Evolutionary conservation across 2,329 filamentous ascomycete species (phyloP).

Genomic region (Tolypocladium amazonense): DNA sequence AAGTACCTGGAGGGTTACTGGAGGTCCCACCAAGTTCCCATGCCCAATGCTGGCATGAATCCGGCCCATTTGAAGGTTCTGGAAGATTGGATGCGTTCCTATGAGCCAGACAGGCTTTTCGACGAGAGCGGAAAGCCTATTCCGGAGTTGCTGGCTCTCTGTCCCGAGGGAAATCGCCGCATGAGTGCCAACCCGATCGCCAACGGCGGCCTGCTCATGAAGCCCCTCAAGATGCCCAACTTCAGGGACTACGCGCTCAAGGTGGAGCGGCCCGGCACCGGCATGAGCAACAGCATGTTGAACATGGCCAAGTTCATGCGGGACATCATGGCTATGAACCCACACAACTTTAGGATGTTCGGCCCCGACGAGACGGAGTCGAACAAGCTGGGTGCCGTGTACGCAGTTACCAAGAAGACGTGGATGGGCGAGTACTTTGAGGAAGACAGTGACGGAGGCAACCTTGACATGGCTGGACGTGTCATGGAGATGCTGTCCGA

Average conservation of each 20-base stretch:
- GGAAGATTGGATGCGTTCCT: slow-evolving; percentile 68
- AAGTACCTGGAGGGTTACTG: slow-evolving; percentile 69
- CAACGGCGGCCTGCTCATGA: slow-evolving; percentile 58
- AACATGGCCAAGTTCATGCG: slow-evolving; percentile 59
- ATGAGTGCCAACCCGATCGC: slow-evolving; percentile 72
- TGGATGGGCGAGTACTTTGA: slow-evolving; percentile 73
- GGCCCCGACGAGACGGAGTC: slow-evolving; percentile 75
- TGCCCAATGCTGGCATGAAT: slow-evolving; percentile 58
- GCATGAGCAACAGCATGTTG: slow-evolving; percentile 52
- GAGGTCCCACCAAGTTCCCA: slow-evolving; percentile 68
- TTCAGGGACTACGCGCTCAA: slow-evolving; percentile 58
- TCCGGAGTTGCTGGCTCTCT: slow-evolving; percentile 50
- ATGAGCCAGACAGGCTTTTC: slow-evolving; percentile 64
- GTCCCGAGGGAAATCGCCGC: slow-evolving; percentile 52
- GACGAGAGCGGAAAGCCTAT: slow-evolving; percentile 52
- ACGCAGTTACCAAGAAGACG: slow-evolving; percentile 66
- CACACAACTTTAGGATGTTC: slow-evolving; percentile 61
- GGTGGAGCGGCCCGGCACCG: slow-evolving; percentile 49
- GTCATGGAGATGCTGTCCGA: slow-evolving; percentile 83
- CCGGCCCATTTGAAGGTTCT: slow-evolving; percentile 55
- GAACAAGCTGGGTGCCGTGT: slow-evolving; percentile 65
- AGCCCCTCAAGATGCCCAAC: slow-evolving; percentile 58
- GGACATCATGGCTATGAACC: slow-evolving; percentile 56
- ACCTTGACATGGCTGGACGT: slow-evolving; percentile 55
- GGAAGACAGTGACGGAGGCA: slow-evolving; percentile 65